These are phyloP conservation scores for Metschnikowia chrysomelidarum DNA, from an alignment of 805 yeast species.

Conservation along the genomic window DNA sequence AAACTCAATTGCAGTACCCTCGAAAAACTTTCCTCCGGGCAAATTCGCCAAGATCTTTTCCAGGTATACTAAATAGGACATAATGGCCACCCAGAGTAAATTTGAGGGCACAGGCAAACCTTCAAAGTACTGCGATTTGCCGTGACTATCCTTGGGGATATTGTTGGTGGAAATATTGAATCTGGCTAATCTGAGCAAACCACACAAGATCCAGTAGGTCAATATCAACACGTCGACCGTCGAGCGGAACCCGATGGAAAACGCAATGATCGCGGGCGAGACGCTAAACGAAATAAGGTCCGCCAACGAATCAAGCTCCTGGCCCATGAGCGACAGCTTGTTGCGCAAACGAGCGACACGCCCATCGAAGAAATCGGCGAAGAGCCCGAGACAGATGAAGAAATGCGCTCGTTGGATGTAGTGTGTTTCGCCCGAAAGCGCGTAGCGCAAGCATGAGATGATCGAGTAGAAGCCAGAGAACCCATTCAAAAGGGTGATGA, in stretches of 20 bases:
- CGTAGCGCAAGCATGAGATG: constrained; percentile 78
- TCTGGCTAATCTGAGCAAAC: constrained; percentile 89
- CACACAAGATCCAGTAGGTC: constrained; percentile 87
- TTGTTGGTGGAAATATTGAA: constrained; percentile 92
- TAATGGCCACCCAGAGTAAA: constrained; percentile 64
- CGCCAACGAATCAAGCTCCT: constrained; percentile 94
- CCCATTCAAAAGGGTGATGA: constrained; percentile 91
- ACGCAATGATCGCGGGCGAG: constrained; percentile 92
- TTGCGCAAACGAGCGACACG: constrained; percentile 93
- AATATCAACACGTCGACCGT: constrained; percentile 76
- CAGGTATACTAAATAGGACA: constrained; percentile 65
- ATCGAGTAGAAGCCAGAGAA: constrained; percentile 91
- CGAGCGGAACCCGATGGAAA: constrained; percentile 84
- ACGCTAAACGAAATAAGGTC: constrained; percentile 94
- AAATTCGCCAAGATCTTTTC: constrained; percentile 49
- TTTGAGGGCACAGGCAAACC: constrained; percentile 96
- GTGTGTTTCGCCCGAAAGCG: constrained; percentile 64
- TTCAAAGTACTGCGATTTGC: constrained; percentile 90
- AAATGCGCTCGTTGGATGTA: constrained; percentile 86
- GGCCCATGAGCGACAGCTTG: constrained; percentile 92
- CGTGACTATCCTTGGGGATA: constrained; percentile 83
- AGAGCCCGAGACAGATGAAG: constrained; percentile 85
- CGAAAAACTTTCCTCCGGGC: constrained; percentile 64
- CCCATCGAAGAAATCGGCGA: constrained; percentile 96
- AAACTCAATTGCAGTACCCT: constrained; percentile 61